Conservation (phyloP, 2,329 filamentous ascomycete genomes). For the Verruconis gallopava region DNA sequence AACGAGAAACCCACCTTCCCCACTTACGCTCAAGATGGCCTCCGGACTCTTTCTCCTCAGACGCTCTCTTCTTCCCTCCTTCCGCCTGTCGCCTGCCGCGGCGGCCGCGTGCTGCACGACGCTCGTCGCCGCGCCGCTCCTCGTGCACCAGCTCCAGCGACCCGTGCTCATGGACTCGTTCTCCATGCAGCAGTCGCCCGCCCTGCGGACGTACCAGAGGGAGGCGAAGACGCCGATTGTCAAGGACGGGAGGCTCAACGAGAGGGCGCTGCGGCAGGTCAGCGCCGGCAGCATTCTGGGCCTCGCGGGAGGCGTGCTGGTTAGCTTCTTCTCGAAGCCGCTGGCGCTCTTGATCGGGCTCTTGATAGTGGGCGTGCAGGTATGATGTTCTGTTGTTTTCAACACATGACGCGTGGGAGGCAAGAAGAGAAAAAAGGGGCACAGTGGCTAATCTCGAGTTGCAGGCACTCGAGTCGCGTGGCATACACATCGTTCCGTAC, state of each 20-base stretch:
- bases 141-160: constrained; percentile 19
- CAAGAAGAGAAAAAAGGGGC: too few species aligned
- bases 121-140: constrained; percentile 21
- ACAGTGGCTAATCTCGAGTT: too few species aligned
- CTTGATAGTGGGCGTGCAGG: constrained; percentile 50
- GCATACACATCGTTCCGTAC: constrained; percentile 39
- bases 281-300: constrained; percentile 37
- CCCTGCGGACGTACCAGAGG: constrained; percentile 23
- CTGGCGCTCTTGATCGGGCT: constrained; percentile 55
- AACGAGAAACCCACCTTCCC: neutral
- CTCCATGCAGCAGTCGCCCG: constrained; percentile 19
- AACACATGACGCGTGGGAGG: too few species aligned
- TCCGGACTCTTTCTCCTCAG: constrained; percentile 24
- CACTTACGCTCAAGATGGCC: constrained; percentile 20
- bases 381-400: too few species aligned
- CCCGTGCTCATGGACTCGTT: constrained; percentile 21
- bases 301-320: constrained; percentile 48
- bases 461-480: constrained; percentile 37
- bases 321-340: constrained; percentile 58
- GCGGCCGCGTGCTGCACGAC: constrained; percentile 11
- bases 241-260: constrained; percentile 28
- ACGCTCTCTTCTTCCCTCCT: constrained; percentile 24
- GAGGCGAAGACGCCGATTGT: constrained; percentile 28
- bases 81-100: constrained; percentile 20
- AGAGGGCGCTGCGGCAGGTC: constrained; percentile 30